Evolutionary conservation across 805 yeast species (phyloP).

Genomic region (Myxozyma udenii): DNA sequence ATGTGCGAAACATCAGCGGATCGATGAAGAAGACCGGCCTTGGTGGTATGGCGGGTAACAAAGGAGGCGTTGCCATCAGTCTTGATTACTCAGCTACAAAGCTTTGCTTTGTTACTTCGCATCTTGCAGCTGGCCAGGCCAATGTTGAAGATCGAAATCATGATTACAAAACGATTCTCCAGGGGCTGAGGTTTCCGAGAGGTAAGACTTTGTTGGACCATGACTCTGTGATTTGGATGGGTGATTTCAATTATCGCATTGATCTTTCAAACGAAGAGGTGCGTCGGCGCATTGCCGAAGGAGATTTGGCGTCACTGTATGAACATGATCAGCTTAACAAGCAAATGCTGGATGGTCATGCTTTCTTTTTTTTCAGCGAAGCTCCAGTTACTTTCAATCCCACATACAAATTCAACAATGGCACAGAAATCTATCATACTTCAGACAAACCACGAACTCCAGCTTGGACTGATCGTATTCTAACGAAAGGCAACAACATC

Average conservation of each 20-base stretch:
- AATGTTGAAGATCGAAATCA: conserved; percentile 81
- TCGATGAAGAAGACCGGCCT: conserved; percentile 91
- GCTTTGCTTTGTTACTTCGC: conserved; percentile 84
- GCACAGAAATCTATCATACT: conserved; percentile 74
- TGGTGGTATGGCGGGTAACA: conserved; percentile 96
- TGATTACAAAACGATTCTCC: conserved; percentile 73
- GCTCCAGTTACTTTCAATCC: conserved; percentile 75
- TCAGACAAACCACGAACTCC: conserved; percentile 92
- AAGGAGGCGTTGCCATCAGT: conserved; percentile 93
- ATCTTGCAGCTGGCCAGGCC: conserved; percentile 85
- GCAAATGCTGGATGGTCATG: conserved; percentile 69
- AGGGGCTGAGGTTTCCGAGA: conserved; percentile 74
- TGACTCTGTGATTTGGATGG: conserved; percentile 87
- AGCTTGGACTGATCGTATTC: conserved; percentile 92
- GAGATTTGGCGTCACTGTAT: conserved; percentile 52
- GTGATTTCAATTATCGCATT: conserved; percentile 88
- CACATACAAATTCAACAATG: conserved; percentile 88
- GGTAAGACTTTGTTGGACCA: conserved; percentile 76
- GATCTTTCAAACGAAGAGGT: conserved; percentile 69
- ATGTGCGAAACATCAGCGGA: conserved; percentile 85
- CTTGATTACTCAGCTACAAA: conserved; percentile 76
- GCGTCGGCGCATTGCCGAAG: conserved; percentile 49
- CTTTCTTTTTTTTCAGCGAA: conserved; percentile 75
- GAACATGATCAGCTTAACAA: conserved; percentile 73
- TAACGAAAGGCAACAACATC: conserved; percentile 58